Percentiles rank a stretch among this genome's conserved stretches.
phyloP scores from a whole-genome alignment of 495 filamentous ascomycete genomes.

The Lasiosphaeriaceae sp. region DNA sequence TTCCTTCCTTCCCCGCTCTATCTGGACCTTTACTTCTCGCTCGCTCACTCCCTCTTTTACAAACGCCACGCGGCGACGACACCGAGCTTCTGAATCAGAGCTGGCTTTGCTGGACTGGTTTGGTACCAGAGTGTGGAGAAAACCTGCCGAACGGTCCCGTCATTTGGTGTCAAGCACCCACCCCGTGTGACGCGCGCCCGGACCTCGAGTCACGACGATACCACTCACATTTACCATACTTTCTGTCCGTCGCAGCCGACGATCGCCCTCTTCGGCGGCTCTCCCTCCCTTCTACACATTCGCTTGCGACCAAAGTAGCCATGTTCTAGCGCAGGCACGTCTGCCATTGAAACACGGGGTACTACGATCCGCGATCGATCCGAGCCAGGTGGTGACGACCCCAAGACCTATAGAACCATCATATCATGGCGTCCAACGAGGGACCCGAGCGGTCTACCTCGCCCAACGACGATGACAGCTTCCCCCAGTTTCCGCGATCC shows the following conservation, averaged over 20 bases:
- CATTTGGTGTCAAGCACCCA: neutral
- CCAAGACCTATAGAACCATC: neutral
- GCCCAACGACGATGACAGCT: conserved; percentile 35
- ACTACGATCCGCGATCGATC: neutral
- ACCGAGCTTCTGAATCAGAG: neutral
- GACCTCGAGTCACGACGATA: conserved; percentile 13
- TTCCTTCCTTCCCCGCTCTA: neutral
- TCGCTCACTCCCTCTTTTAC: neutral
- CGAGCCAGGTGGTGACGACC: neutral
- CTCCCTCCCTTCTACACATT: neutral
- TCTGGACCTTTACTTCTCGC: neutral
- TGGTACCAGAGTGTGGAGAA: conserved; percentile 1
- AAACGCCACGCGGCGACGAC: neutral
- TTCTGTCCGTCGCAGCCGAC: neutral
- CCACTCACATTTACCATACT: conserved; percentile 5
- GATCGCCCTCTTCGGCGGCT: neutral
- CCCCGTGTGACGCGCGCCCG: conserved; percentile 24
- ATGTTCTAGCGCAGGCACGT: conserved; percentile 9
- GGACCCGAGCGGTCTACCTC: conserved; percentile 30
- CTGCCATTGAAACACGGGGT: conserved; percentile 4
- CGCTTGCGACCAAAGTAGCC: neutral
- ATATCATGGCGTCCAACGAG: conserved; percentile 34
- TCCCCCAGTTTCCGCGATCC: conserved; percentile 37
- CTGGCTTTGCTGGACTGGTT: too few relatives aligned
- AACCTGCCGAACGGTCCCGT: neutral